phyloP scores from a whole-genome alignment of 441 rosid species.

The Geranium incanum region DNA sequence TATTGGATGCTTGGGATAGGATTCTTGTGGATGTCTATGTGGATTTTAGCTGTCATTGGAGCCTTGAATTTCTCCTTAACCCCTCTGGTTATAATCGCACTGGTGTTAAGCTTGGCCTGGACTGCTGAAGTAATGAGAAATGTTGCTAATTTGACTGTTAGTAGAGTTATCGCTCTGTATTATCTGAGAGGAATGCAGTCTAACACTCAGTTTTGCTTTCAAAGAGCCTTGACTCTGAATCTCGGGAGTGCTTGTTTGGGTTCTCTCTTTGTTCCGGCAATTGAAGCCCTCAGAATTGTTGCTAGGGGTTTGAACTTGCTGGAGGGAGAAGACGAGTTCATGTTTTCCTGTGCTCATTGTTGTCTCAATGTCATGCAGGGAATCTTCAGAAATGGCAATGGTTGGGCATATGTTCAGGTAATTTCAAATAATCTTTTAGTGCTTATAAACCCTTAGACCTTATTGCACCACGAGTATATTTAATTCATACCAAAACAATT shows the following conservation, averaged over 20 bases:
- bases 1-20: slow-evolving; percentile 78
- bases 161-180: not conserved
- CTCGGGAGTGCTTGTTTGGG: not conserved
- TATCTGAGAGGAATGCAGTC: not conserved
- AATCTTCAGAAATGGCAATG: slow-evolving; percentile 72
- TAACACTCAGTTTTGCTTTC: not conserved
- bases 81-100: slow-evolving; percentile 46
- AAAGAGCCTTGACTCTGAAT: not conserved
- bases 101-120: slow-evolving; percentile 66
- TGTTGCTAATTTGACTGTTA: slow-evolving; percentile 33
- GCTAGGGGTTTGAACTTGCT: slow-evolving; percentile 86
- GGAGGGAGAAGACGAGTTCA: slow-evolving; percentile 92
- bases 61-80: slow-evolving; percentile 59
- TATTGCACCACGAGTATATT: too few species aligned
- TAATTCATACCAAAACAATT: too few species aligned
- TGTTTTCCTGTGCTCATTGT: slow-evolving; percentile 94
- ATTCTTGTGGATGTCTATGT: slow-evolving; percentile 89
- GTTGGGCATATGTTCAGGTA: slow-evolving; percentile 99
- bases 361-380: slow-evolving; percentile 69
- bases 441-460: too few species aligned
- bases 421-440: not conserved
- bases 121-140: slow-evolving; percentile 91
- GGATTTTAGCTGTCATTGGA: slow-evolving; percentile 83
- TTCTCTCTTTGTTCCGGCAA: not conserved
- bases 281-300: slow-evolving; percentile 16